Conservation (phyloP, 345 rosid genomes). For the Arabis hirsuta region DNA sequence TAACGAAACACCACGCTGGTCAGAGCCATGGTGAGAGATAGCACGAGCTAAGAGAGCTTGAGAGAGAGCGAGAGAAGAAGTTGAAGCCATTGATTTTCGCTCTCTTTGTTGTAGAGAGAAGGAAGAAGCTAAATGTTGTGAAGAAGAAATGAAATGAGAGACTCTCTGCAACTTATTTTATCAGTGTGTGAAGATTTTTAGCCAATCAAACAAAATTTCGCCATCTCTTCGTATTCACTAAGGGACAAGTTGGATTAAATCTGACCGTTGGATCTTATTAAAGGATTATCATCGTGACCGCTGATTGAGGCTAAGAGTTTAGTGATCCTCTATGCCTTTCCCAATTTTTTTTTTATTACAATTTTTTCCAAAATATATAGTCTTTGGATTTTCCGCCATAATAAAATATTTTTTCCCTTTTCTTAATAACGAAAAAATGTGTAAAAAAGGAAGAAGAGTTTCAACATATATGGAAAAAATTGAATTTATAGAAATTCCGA, state of each 20-base stretch:
- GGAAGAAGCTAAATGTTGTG: constrained; percentile 11
- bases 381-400: constrained; percentile 44
- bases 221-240: constrained; percentile 49
- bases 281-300: constrained; percentile 36
- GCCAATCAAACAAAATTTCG: constrained; percentile 23
- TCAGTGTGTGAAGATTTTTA: constrained; percentile 29
- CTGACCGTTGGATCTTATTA: constrained; percentile 51
- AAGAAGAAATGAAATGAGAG: constrained; percentile 31
- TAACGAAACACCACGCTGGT: constrained; percentile 50
- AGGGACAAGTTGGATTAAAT: constrained; percentile 37
- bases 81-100: constrained; percentile 52
- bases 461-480: background rate
- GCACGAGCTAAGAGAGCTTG: constrained; percentile 66
- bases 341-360: constrained; percentile 8
- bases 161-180: constrained; percentile 35
- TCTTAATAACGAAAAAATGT: background rate
- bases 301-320: constrained; percentile 45
- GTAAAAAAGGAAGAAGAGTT: background rate
- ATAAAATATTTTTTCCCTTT: background rate
- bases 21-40: constrained; percentile 54
- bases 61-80: constrained; percentile 66
- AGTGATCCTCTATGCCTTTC: constrained; percentile 46
- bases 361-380: background rate
- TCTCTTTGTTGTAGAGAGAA: constrained; percentile 31
- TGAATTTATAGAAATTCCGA: constrained; percentile 11